A percentile compares a stretch with the other conserved stretches of the same genome.
Conservation (phyloP, 371 early-diverging fungal genomes). For the Batkoa obscura region DNA sequence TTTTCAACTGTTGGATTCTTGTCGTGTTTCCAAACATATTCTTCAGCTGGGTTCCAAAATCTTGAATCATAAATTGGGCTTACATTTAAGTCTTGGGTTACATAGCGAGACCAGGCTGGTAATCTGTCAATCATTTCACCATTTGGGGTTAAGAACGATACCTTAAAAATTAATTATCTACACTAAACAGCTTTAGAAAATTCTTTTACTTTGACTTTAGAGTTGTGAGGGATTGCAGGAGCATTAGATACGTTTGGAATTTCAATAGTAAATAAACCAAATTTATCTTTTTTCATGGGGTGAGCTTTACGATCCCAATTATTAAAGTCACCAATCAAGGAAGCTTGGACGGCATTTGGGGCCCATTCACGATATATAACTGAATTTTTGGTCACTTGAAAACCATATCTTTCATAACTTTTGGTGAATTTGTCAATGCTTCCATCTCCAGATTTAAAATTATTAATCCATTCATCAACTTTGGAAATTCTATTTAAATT, state of each 20-base stretch:
- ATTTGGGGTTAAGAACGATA: slow-evolving; percentile 43
- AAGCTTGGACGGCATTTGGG: slow-evolving; percentile 59
- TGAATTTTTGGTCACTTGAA: slow-evolving; percentile 30
- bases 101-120: slow-evolving; percentile 74
- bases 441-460: slow-evolving; percentile 42
- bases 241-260: slow-evolving; percentile 32
- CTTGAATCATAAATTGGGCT: slow-evolving; percentile 72
- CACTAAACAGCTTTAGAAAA: not conserved
- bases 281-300: slow-evolving; percentile 53
- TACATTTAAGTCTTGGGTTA: slow-evolving; percentile 61
- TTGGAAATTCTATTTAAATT: slow-evolving; percentile 18
- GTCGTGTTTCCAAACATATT: slow-evolving; percentile 51
- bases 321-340: slow-evolving; percentile 85
- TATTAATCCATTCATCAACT: slow-evolving; percentile 38
- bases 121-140: slow-evolving; percentile 74
- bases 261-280: slow-evolving; percentile 57
- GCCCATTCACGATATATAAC: slow-evolving; percentile 90
- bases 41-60: slow-evolving; percentile 76
- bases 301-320: slow-evolving; percentile 59
- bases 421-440: slow-evolving; percentile 60
- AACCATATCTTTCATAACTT: slow-evolving; percentile 63
- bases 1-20: slow-evolving; percentile 30
- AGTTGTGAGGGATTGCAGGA: slow-evolving; percentile 58
- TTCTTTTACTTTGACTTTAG: slow-evolving; percentile 69
- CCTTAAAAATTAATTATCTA: slow-evolving; percentile 16